A percentile compares a stretch with the other conserved stretches of the same genome.
These are phyloP conservation scores for Penicillium lagena DNA, from an alignment of 495 filamentous ascomycete genomes.

Conservation along the genomic window DNA sequence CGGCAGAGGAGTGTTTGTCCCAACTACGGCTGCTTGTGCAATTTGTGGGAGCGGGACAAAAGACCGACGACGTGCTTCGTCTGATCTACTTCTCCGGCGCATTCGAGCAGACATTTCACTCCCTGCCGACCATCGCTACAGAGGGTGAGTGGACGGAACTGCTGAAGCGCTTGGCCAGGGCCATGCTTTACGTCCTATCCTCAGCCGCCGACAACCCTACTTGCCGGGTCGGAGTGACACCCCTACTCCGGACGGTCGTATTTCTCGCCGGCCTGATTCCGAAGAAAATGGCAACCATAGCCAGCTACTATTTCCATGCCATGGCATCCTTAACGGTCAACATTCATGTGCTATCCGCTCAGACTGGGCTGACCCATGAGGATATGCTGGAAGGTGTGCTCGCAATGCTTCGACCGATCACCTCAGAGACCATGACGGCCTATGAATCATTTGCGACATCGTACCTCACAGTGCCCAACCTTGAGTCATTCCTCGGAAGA, in stretches of 20 bases:
- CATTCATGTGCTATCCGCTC: constrained; percentile 8
- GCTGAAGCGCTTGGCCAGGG: constrained; percentile 38
- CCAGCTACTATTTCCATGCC: constrained; percentile 34
- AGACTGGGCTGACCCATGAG: constrained; percentile 12
- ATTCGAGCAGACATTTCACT: constrained; percentile 32
- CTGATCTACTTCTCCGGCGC: constrained; percentile 39
- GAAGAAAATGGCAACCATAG: constrained; percentile 40
- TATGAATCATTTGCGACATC: constrained; percentile 54
- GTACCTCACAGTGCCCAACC: constrained; percentile 47
- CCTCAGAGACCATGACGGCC: constrained; percentile 37
- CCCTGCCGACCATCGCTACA: constrained; percentile 30
- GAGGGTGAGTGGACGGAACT: constrained; percentile 43
- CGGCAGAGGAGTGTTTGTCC: constrained; percentile 37
- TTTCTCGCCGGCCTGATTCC: constrained; percentile 39
- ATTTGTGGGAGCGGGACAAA: constrained; percentile 33
- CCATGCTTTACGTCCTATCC: constrained; percentile 36
- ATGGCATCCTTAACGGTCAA: constrained; percentile 36
- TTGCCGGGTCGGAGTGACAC: constrained; percentile 17
- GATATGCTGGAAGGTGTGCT: constrained; percentile 32
- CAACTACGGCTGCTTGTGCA: constrained; percentile 45
- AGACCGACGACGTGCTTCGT: constrained; percentile 33
- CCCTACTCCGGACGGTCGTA: constrained; percentile 30
- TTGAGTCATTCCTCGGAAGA: constrained; percentile 31
- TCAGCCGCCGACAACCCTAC: constrained; percentile 17
- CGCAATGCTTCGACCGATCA: constrained; percentile 42